phyloP scores from a whole-genome alignment of 2,329 filamentous ascomycete genomes.

The Cordyceps farinosa region DNA sequence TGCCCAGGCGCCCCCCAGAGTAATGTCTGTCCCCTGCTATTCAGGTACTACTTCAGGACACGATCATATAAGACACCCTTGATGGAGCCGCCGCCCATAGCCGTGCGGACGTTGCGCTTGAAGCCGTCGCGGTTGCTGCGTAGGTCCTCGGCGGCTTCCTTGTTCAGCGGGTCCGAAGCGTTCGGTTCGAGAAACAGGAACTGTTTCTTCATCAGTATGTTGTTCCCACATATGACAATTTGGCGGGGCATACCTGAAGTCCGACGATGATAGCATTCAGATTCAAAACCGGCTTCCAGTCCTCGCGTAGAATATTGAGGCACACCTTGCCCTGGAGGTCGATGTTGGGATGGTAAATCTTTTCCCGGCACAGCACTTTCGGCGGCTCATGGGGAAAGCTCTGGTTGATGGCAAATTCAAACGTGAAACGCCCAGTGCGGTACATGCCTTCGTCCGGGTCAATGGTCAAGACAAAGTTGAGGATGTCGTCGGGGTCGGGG shows the following conservation, averaged over 20 bases:
- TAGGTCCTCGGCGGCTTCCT: constrained; percentile 93
- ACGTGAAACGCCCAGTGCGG: constrained; percentile 81
- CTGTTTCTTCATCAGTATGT: constrained; percentile 40
- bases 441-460: constrained; percentile 86
- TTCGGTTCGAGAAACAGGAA: constrained; percentile 98
- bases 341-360: constrained; percentile 99
- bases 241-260: constrained; percentile 60
- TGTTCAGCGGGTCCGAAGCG: constrained; percentile 94
- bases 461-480: constrained; percentile 79
- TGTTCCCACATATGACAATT: not conserved
- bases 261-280: constrained; percentile 95
- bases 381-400: constrained; percentile 97
- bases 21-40: no score
- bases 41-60: constrained; percentile 59
- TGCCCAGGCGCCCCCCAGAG: no score
- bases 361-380: constrained; percentile 94
- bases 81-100: constrained; percentile 78
- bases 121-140: constrained; percentile 82
- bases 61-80: constrained; percentile 72
- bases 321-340: constrained; percentile 97
- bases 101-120: constrained; percentile 80
- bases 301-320: constrained; percentile 92
- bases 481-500: constrained; percentile 77
- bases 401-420: constrained; percentile 87
- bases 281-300: constrained; percentile 98